Base-by-base conservation (phyloP, 2,329 filamentous ascomycete species). In the Chaetoscypha palmicola region DNA sequence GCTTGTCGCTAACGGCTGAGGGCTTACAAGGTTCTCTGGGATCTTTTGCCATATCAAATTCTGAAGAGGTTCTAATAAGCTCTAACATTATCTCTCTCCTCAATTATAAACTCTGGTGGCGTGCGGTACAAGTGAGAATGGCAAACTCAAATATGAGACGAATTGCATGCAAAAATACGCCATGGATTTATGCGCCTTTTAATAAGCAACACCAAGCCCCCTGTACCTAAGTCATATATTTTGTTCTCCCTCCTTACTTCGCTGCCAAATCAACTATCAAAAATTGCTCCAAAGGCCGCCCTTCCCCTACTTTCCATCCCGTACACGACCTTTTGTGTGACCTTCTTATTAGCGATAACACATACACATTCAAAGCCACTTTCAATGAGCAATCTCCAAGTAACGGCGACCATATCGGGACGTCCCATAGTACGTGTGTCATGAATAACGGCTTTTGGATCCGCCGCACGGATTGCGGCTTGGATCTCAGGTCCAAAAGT, bases 261-360 rank as follows among this genome's bases (percentile, higher is more conserved):
- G 35, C 26, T 9, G 19, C 2, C 22, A 16, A 12, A 12, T 24
- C 17, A 46, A 17, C 55, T 57, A 56, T 65, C 62, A 53, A 59
- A 66, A 40, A 66, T 63, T n/a, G 64, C 57, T 12, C 62, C 64
- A 52, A 57, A 66, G 9, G 64, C 64, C 5, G 61, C 53, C 35
- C 66, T 52, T 0, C 65, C 65, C 12, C 64, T 52, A 35, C 51
- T 57, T 49, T 66, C 64, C 57, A 68, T 57, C 21, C 56, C 64
- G 52, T 65, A 65, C 14, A 67, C 65, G 16, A 67, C 58, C 49
- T 59, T 56, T 41, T 61, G 58, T 3, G 64, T 67, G 38, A 66
- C 43, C 44, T 59, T 60, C 38, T 61, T 54, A 47, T 67, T 68
- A 19, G 54, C 58, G 48, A 68, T 66, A 21, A 66, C 53, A 44